These are phyloP conservation scores for Trichophaea hybrida DNA, from an alignment of 2,329 filamentous ascomycete species.

Conservation along the genomic window DNA sequence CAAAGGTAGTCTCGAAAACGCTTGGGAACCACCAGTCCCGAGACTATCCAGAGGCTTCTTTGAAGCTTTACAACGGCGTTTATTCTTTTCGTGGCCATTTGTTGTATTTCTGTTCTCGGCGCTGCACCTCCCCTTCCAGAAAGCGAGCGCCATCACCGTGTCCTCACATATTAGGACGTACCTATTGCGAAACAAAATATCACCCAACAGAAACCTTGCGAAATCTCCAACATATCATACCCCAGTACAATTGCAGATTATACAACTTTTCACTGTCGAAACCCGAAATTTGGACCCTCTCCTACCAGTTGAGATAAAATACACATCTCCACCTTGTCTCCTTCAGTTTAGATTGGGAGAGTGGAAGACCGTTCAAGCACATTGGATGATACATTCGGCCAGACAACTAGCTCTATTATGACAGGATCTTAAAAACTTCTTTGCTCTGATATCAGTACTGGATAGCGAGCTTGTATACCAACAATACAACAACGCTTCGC, in stretches of 20 bases:
- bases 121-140: background rate
- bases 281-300: too few relatives aligned
- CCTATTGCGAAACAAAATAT: background rate
- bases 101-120: background rate
- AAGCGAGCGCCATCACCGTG: too few relatives aligned
- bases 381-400: background rate
- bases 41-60: background rate
- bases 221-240: background rate
- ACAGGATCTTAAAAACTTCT: background rate
- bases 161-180: background rate
- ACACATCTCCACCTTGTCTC: too few relatives aligned
- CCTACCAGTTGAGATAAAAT: too few relatives aligned
- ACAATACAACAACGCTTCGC: too few relatives aligned
- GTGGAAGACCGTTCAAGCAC: background rate
- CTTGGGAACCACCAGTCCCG: background rate
- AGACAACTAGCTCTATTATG: constrained; percentile 1
- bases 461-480: background rate
- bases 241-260: too few relatives aligned
- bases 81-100: background rate
- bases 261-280: too few relatives aligned
- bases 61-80: background rate
- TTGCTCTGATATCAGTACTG: background rate
- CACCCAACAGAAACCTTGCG: background rate
- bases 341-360: too few relatives aligned
- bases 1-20: background rate